Evolutionary conservation across 139 green algal genomes (phyloP).

Genomic region (Chlamydomonas sp.): DNA sequence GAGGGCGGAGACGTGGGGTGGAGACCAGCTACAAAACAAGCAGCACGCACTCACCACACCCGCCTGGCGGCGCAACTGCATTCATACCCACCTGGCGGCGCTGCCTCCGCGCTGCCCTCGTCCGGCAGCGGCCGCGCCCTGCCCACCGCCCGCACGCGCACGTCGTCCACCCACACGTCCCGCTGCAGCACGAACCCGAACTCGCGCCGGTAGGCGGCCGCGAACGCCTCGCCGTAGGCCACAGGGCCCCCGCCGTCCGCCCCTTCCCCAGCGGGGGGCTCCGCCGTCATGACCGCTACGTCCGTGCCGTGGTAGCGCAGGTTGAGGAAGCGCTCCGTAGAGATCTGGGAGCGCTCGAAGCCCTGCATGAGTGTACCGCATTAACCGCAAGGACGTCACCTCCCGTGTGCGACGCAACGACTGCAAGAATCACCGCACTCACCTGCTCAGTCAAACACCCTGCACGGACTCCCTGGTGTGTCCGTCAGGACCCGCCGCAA

Average conservation of each 20-base stretch:
- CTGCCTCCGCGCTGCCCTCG: neutral
- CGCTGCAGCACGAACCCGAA: slow-evolving; percentile 95
- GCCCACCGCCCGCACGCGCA: slow-evolving; percentile 82
- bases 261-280: neutral
- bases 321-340: slow-evolving; percentile 87
- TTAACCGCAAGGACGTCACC: neutral
- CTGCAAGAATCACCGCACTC: neutral
- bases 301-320: slow-evolving; percentile 92
- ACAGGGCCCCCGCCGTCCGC: neutral
- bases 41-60: neutral
- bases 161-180: slow-evolving; percentile 89
- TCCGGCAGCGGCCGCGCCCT: slow-evolving; percentile 46
- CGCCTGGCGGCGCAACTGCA: neutral
- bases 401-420: neutral
- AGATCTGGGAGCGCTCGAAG: slow-evolving; percentile 68
- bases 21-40: neutral
- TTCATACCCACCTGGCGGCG: slow-evolving; percentile 1
- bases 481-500: too few species aligned
- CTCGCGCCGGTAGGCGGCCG: slow-evolving; percentile 79
- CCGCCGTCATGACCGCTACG: slow-evolving; percentile 89
- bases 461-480: too few species aligned
- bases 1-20: neutral
- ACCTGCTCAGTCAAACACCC: neutral
- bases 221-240: slow-evolving; percentile 22
- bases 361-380: slow-evolving; percentile 57